Conservation (phyloP, 208 protist genomes). For the Phytomonas sp. region DNA sequence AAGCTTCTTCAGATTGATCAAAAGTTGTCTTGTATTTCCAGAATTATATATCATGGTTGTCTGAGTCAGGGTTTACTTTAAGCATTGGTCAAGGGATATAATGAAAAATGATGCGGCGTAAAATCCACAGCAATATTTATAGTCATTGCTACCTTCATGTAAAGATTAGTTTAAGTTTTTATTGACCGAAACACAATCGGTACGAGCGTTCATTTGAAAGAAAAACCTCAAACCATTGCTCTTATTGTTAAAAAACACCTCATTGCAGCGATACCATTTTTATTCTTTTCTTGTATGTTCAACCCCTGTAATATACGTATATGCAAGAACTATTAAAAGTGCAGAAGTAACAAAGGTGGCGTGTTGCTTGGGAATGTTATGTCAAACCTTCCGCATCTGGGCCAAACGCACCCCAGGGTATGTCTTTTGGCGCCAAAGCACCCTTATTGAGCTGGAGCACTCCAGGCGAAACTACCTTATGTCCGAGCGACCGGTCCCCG, state of each 20-base stretch:
- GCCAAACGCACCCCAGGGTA: slow-evolving; percentile 65
- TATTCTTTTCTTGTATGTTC: background rate
- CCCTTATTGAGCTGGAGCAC: slow-evolving; percentile 64
- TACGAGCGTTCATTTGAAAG: background rate
- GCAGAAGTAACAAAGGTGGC: background rate
- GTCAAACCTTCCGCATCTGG: background rate
- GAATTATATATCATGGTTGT: background rate
- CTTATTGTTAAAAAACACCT: background rate
- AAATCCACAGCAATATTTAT: background rate
- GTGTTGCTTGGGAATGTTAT: background rate
- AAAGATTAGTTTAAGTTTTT: background rate
- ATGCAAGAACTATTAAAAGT: background rate
- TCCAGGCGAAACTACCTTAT: slow-evolving; percentile 71
- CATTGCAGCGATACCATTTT: background rate
- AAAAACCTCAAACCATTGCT: background rate
- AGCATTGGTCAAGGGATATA: background rate
- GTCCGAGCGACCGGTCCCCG: slow-evolving; percentile 56
- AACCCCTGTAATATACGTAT: background rate
- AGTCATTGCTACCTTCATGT: background rate
- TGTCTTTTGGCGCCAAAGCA: slow-evolving; percentile 85
- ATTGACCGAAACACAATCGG: background rate
- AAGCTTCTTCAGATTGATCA: background rate
- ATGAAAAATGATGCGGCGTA: background rate
- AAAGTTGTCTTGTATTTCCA: background rate
- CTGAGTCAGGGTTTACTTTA: background rate